A percentile compares a stretch with the other conserved stretches of the same genome.
Evolutionary conservation across 2,329 filamentous ascomycete species (phyloP).

Genomic region (Claviceps maximensis): DNA sequence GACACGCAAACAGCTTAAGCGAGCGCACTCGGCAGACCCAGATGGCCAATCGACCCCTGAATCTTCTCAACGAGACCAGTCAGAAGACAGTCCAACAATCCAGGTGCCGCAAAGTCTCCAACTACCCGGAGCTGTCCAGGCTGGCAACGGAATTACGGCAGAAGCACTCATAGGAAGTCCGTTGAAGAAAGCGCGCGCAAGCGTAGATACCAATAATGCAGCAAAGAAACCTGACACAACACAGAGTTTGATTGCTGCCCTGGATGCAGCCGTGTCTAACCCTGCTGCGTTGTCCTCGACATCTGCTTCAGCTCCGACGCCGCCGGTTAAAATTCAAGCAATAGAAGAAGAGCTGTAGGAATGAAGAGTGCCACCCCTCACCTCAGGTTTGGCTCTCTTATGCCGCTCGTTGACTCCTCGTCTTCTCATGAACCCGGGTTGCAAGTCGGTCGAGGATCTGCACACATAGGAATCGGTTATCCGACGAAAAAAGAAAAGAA

Average conservation of each 20-base stretch:
- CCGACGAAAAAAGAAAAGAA: not conserved
- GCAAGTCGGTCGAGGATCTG: not conserved
- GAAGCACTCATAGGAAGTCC: constrained; percentile 49
- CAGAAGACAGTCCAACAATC: constrained; percentile 28
- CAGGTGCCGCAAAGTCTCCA: constrained; percentile 5
- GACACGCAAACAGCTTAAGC: constrained; percentile 52
- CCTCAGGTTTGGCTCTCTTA: not conserved
- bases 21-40: constrained; percentile 63
- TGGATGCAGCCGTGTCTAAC: constrained; percentile 18
- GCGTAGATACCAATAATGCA: constrained; percentile 22
- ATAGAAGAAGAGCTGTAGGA: constrained; percentile 29
- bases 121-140: constrained; percentile 15
- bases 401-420: too few species aligned
- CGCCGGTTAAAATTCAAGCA: constrained; percentile 17
- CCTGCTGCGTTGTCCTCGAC: constrained; percentile 8
- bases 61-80: constrained; percentile 24
- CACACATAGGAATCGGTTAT: not conserved
- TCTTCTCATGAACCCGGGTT: not conserved
- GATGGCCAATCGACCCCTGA: constrained; percentile 29
- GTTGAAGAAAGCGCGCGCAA: constrained; percentile 62
- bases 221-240: constrained; percentile 15
- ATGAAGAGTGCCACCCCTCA: too few species aligned
- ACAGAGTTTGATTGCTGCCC: constrained; percentile 22
- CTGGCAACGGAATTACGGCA: constrained; percentile 19
- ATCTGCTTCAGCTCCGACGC: constrained; percentile 11